A percentile compares a stretch with the other conserved stretches of the same genome.
phyloP scores from a whole-genome alignment of 139 green algal genomes.

The Coccomyxa sp. region DNA sequence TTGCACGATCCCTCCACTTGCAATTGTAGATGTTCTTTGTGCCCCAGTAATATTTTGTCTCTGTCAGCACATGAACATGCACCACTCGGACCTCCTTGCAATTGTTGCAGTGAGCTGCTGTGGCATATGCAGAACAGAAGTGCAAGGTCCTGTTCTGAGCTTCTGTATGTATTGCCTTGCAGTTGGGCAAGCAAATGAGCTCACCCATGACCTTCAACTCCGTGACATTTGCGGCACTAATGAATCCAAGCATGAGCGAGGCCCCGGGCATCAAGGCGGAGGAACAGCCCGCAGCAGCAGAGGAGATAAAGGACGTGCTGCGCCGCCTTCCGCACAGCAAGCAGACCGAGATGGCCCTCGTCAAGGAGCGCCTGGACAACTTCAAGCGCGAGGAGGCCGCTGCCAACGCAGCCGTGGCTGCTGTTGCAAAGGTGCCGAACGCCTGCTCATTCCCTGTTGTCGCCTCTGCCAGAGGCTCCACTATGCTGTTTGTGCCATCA shows the following conservation, averaged over 20 bases:
- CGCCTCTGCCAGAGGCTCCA: not conserved
- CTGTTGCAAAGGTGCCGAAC: constrained; percentile 33
- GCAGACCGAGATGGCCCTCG: not conserved
- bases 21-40: no score
- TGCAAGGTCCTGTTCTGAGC: no score
- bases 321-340: not conserved
- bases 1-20: no score
- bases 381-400: constrained; percentile 19
- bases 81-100: no score
- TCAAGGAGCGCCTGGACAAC: constrained; percentile 23
- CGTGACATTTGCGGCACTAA: not conserved
- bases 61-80: no score
- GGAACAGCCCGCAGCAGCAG: constrained; percentile 5
- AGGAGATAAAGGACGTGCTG: not conserved
- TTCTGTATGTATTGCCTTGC: no score
- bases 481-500: not conserved
- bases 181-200: no score
- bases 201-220: no score
- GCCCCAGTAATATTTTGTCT: no score
- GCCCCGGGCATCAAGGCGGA: no score
- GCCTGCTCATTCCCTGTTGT: not conserved
- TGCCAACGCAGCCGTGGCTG: constrained; percentile 46
- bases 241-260: not conserved
- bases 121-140: no score
- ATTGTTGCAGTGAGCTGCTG: no score